These are phyloP conservation scores for Zygosaccharomyces gambellarensis DNA, from an alignment of 805 yeast species.

Conservation along the genomic window DNA sequence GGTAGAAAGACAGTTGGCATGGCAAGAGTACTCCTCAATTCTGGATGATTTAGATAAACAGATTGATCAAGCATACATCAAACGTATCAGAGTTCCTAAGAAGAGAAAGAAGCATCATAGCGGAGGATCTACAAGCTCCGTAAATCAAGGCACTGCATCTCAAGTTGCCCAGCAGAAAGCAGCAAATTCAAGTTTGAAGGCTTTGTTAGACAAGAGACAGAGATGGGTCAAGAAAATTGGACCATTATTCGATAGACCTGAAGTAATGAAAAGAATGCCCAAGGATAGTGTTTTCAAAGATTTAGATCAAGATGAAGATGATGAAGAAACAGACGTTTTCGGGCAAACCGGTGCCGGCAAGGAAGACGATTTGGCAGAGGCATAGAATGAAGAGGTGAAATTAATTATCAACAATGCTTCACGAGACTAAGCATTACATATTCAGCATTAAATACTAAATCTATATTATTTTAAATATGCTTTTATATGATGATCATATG, in stretches of 20 bases:
- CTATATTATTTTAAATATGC: not conserved
- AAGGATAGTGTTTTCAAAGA: conserved; percentile 49
- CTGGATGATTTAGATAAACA: conserved; percentile 93
- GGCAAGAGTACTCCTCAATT: conserved; percentile 88
- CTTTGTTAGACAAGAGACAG: conserved; percentile 75
- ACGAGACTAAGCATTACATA: not conserved
- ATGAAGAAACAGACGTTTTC: conserved; percentile 37
- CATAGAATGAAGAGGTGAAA: conserved; percentile 4
- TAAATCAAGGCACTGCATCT: conserved; percentile 31
- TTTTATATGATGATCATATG: not conserved
- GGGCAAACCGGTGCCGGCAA: conserved; percentile 26
- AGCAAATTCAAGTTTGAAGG: conserved; percentile 70
- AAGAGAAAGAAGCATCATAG: conserved; percentile 37
- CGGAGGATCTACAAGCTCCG: conserved; percentile 16
- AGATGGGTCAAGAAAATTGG: conserved; percentile 92
- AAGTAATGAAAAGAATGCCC: conserved; percentile 75
- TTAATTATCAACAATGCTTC: not conserved
- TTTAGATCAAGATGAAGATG: conserved; percentile 39
- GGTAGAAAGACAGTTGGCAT: conserved; percentile 84
- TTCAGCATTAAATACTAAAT: not conserved
- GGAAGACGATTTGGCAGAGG: conserved; percentile 28
- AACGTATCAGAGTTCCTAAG: conserved; percentile 70
- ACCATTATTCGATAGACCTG: conserved; percentile 63
- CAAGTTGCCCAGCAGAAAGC: conserved; percentile 57
- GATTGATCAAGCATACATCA: conserved; percentile 87